These are phyloP conservation scores for Clavulina sp. DNA, from an alignment of 768 basidiomycete species.

Conservation along the genomic window DNA sequence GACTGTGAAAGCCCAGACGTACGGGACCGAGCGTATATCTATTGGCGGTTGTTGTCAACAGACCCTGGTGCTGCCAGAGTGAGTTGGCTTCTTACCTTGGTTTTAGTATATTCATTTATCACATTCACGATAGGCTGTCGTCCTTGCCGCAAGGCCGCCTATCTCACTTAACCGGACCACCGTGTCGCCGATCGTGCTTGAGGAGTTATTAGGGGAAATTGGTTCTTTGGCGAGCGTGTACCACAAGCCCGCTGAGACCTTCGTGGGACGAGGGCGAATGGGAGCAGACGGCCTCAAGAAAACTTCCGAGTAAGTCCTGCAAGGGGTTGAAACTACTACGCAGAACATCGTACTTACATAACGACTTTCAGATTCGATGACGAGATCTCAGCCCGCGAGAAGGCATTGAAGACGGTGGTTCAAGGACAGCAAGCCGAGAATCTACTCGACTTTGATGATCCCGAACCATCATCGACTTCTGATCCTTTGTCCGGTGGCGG, in stretches of 20 bases:
- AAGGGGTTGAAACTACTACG: too few relatives aligned
- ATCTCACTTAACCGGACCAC: constrained; percentile 87
- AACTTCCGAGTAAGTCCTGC: constrained; percentile 35
- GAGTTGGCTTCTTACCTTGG: not conserved
- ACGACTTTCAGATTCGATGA: constrained; percentile 41
- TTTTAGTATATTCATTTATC: not conserved
- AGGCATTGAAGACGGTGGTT: constrained; percentile 80
- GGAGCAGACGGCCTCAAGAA: constrained; percentile 63
- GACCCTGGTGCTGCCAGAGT: constrained; percentile 95
- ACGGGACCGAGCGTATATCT: constrained; percentile 92
- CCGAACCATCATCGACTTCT: too few relatives aligned
- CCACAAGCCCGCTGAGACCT: constrained; percentile 92
- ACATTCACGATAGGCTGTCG: constrained; percentile 41
- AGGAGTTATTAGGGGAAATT: constrained; percentile 82
- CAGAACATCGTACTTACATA: too few relatives aligned
- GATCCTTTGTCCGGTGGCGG: constrained; percentile 38
- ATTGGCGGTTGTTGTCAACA: constrained; percentile 88
- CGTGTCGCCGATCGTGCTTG: constrained; percentile 68
- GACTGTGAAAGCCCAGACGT: constrained; percentile 96
- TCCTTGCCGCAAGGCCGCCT: constrained; percentile 80
- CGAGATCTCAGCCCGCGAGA: constrained; percentile 44
- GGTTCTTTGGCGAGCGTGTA: constrained; percentile 86
- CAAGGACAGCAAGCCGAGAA: constrained; percentile 91
- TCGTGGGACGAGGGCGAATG: constrained; percentile 80
- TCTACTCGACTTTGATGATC: constrained; percentile 82